These are phyloP conservation scores for Bertia moriformis DNA, from an alignment of 2,329 filamentous ascomycete species.

Conservation along the genomic window DNA sequence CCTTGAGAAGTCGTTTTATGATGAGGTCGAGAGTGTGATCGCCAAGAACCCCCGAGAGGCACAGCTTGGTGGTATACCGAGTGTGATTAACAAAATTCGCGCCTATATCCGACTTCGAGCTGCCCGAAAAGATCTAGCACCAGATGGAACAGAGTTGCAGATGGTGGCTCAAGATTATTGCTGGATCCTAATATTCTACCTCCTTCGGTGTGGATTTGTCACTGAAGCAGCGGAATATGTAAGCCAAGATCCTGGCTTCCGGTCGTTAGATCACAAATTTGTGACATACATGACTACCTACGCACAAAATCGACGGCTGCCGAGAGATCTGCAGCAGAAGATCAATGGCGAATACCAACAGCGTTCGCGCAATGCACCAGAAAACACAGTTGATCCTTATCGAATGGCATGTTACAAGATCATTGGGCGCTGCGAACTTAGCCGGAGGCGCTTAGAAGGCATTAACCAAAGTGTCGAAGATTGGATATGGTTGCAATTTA, in stretches of 20 bases:
- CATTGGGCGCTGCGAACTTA: slow-evolving; percentile 29
- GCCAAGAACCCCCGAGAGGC: slow-evolving; percentile 44
- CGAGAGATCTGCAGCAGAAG: slow-evolving; percentile 38
- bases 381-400: slow-evolving; percentile 46
- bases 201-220: slow-evolving; percentile 42
- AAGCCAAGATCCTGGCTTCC: slow-evolving; percentile 37
- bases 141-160: slow-evolving; percentile 40
- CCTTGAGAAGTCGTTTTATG: slow-evolving; percentile 40
- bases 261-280: slow-evolving; percentile 46
- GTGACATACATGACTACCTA: slow-evolving; percentile 42
- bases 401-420: slow-evolving; percentile 55
- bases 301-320: slow-evolving; percentile 35
- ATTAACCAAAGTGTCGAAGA: slow-evolving; percentile 12
- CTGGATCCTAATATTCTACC: slow-evolving; percentile 52
- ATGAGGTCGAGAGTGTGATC: slow-evolving; percentile 35
- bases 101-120: slow-evolving; percentile 46
- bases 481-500: slow-evolving; percentile 13
- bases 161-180: slow-evolving; percentile 43
- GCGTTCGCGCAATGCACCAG: slow-evolving; percentile 39
- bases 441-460: slow-evolving; percentile 10
- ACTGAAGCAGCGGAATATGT: slow-evolving; percentile 47
- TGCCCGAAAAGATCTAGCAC: slow-evolving; percentile 42
- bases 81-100: slow-evolving; percentile 42
- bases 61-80: slow-evolving; percentile 44
- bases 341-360: slow-evolving; percentile 47